Conservation (phyloP, 768 basidiomycete genomes). For the Russula lepida region DNA sequence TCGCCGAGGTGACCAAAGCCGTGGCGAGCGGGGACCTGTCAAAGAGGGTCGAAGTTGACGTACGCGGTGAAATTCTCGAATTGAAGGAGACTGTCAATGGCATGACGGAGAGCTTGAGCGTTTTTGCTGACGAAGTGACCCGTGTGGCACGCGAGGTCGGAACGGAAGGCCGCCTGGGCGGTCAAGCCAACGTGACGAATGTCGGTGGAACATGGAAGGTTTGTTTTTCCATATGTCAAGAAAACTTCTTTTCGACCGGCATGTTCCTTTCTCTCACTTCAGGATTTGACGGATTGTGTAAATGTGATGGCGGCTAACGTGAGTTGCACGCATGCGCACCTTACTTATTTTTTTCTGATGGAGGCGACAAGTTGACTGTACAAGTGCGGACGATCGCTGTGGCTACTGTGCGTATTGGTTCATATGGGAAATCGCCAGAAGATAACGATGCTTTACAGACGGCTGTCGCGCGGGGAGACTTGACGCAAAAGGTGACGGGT, state of each 20-base stretch:
- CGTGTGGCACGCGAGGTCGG: constrained; percentile 95
- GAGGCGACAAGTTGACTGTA: constrained; percentile 56
- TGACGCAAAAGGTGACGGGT: constrained; percentile 88
- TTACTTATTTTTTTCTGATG: neutral
- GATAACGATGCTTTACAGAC: constrained; percentile 36
- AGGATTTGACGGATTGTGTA: constrained; percentile 90
- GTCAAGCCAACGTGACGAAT: constrained; percentile 87
- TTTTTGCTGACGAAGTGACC: constrained; percentile 78
- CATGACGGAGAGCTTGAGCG: constrained; percentile 84
- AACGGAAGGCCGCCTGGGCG: constrained; percentile 91
- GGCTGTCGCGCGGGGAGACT: constrained; percentile 88
- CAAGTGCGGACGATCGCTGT: constrained; percentile 93
- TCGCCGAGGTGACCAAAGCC: constrained; percentile 91
- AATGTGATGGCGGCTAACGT: constrained; percentile 95
- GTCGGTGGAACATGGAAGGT: constrained; percentile 96
- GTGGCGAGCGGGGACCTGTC: constrained; percentile 91
- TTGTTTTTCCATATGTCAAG: neutral
- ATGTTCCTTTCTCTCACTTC: constrained; percentile 16
- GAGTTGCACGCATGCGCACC: constrained; percentile 25
- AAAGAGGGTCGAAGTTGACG: constrained; percentile 88
- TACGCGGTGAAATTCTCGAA: constrained; percentile 86
- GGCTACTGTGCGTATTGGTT: constrained; percentile 57
- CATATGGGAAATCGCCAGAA: neutral
- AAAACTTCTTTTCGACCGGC: neutral
- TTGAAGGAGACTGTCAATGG: constrained; percentile 90